Evolutionary conservation across 345 rosid species (phyloP), one percentile per base, ranked within the genome.

Genomic region (Psidium friedrichsthalianum): DNA sequence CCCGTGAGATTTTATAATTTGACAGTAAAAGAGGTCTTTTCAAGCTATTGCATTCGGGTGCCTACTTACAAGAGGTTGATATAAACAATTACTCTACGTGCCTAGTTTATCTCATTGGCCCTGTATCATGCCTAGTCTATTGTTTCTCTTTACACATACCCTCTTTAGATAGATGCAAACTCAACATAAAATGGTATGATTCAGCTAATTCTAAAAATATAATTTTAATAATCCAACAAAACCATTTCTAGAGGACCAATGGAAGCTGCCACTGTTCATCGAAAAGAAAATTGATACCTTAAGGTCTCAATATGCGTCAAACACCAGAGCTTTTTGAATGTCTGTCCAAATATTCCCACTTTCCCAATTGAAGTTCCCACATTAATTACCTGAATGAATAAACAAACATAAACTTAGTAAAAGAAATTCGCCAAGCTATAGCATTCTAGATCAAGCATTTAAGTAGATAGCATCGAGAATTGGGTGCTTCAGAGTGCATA

Each of bases 261-360:
- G 51, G 21, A 56, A 59, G 76, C 24, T 32, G 16, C 20, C n/a
- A 84, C 5, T 1, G 21, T 24, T 85, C 32, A 52, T 52, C 32
- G 25, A 40, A 15, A 51, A 22, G 10, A 61, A 82, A 47, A 29
- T 69, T 7, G 1, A 53, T 90, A 96, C 99, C 99, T 97, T 84
- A 96, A 88, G 85, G 97, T 92, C 93, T 97, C 99, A 25, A 97
- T 94, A 76, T 94, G 95, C 27, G 99, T 94, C 90, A 97, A 92
- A 91, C 99, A 97, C 99, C 99, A 97, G 22, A 95, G 94, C 89
- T 93, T 96, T 55, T 90, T 86, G 84, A 84, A 91, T 54, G 87
- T 85, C 55, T 91, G 92, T 85, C 99, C 99, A 83, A 95, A 90
- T 88, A 95, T 90, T 16, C 99, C 99, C 78, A 95, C 94, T 90